Conservation (phyloP, 1,139 yeast genomes). For the Pichia sp. region DNA sequence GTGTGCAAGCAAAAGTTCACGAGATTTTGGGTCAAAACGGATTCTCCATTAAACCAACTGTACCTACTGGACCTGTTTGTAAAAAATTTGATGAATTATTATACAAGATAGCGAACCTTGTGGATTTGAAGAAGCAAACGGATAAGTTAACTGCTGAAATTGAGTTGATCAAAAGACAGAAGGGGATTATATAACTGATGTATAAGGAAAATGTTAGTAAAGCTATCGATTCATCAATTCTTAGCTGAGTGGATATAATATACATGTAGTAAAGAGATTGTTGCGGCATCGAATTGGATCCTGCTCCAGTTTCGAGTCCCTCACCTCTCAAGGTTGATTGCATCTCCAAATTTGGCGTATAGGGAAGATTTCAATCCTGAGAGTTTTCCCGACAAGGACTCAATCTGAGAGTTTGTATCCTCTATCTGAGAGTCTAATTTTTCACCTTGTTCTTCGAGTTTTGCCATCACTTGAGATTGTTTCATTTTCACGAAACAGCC, state of each 20-base stretch:
- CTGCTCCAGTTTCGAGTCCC: too few relatives aligned
- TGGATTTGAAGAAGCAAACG: conserved; percentile 80
- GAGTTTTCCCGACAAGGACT: conserved; percentile 45
- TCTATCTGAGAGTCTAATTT: conserved; percentile 43
- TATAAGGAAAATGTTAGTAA: not conserved
- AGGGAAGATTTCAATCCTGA: conserved; percentile 58
- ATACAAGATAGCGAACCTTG: conserved; percentile 61
- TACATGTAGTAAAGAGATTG: not conserved
- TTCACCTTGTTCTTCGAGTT: conserved; percentile 56
- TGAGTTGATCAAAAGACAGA: conserved; percentile 42
- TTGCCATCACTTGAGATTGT: conserved; percentile 57
- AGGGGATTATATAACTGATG: conserved; percentile 16
- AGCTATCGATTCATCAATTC: too few relatives aligned
- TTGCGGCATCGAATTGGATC: not conserved
- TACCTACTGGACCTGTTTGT: conserved; percentile 82
- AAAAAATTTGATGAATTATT: conserved; percentile 73
- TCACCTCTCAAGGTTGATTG: conserved; percentile 77
- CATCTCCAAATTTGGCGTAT: conserved; percentile 84
- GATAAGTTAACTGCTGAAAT: conserved; percentile 85
- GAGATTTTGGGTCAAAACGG: conserved; percentile 74
- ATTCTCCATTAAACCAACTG: conserved; percentile 72
- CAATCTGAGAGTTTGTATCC: conserved; percentile 40
- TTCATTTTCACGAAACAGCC: conserved; percentile 55
- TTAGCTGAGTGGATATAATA: too few relatives aligned
- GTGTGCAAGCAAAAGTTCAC: conserved; percentile 70